phyloP scores from a whole-genome alignment of 169 alveolate species.

The Plasmodium relictum region DNA sequence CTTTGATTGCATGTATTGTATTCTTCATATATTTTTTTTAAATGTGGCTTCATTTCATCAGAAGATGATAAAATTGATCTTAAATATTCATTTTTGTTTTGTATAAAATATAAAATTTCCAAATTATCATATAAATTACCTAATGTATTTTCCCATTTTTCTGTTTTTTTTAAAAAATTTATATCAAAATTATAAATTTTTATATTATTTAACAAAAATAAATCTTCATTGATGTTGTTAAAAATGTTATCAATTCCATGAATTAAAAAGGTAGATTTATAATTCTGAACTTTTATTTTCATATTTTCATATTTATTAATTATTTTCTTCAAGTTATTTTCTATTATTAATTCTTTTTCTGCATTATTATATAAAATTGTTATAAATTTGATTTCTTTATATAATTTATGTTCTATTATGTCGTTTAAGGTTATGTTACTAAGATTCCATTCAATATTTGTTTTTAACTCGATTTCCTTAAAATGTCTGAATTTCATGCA shows the following conservation, averaged over 20 bases:
- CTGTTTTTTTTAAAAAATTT: slow-evolving; percentile 85
- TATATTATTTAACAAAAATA: slow-evolving; percentile 70
- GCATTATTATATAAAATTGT: slow-evolving; percentile 68
- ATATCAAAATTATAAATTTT: slow-evolving; percentile 76
- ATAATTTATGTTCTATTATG: slow-evolving; percentile 67
- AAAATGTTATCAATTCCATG: slow-evolving; percentile 44
- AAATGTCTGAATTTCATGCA: slow-evolving; percentile 74
- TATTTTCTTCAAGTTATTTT: slow-evolving; percentile 67
- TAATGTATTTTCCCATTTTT: slow-evolving; percentile 91
- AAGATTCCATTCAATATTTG: slow-evolving; percentile 57
- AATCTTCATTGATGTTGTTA: slow-evolving; percentile 71
- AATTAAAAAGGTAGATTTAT: slow-evolving; percentile 37
- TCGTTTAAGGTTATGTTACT: slow-evolving; percentile 68
- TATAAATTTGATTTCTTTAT: slow-evolving; percentile 62
- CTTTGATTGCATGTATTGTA: slow-evolving; percentile 86
- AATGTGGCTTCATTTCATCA: slow-evolving; percentile 57
- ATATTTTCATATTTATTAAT: slow-evolving; percentile 64
- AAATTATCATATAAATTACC: slow-evolving; percentile 92
- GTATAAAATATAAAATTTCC: slow-evolving; percentile 90
- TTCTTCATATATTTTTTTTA: slow-evolving; percentile 84
- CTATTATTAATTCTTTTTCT: slow-evolving; percentile 67
- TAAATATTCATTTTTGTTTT: slow-evolving; percentile 91
- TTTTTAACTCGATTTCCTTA: slow-evolving; percentile 68
- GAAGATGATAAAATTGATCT: slow-evolving; percentile 90
- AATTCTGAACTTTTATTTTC: slow-evolving; percentile 39